These are phyloP conservation scores for Cryptosporidium xiaoi DNA, from an alignment of 169 alveolate genomes.

Conservation along the genomic window DNA sequence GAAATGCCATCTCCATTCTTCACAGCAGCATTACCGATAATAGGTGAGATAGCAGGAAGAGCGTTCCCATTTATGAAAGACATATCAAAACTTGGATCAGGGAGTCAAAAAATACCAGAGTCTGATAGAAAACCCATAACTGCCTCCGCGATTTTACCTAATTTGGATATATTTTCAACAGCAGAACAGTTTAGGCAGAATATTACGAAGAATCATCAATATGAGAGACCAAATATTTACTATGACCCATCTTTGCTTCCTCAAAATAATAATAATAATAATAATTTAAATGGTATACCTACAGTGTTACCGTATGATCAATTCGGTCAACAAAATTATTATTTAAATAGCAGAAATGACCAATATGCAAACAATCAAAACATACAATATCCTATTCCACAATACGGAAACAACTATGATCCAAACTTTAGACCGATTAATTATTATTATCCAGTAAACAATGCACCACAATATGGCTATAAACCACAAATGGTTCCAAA, in stretches of 20 bases:
- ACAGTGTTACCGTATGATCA: constrained; percentile 51
- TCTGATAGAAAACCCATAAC: neutral
- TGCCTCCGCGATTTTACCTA: constrained; percentile 68
- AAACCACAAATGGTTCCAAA: neutral
- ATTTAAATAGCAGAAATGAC: constrained; percentile 2
- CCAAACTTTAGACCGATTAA: neutral
- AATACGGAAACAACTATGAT: constrained; percentile 9
- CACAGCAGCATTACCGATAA: constrained; percentile 52
- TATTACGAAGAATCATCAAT: constrained; percentile 14
- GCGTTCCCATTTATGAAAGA: constrained; percentile 49
- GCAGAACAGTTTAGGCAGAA: constrained; percentile 59
- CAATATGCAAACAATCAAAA: constrained; percentile 3
- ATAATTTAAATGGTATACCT: constrained; percentile 10
- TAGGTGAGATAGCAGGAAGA: constrained; percentile 54
- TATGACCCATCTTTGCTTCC: constrained; percentile 55
- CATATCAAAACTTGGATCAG: constrained; percentile 17
- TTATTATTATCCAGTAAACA: neutral
- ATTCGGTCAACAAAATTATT: constrained; percentile 22
- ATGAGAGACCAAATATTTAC: constrained; percentile 42
- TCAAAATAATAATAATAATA: neutral
- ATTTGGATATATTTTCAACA: constrained; percentile 47
- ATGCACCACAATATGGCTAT: too few species aligned
- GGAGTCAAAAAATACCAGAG: neutral
- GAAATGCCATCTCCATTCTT: constrained; percentile 68
- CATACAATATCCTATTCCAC: neutral